These are phyloP conservation scores for Rhizopus stolonifer DNA, from an alignment of 371 early-diverging fungal species.

Conservation along the genomic window DNA sequence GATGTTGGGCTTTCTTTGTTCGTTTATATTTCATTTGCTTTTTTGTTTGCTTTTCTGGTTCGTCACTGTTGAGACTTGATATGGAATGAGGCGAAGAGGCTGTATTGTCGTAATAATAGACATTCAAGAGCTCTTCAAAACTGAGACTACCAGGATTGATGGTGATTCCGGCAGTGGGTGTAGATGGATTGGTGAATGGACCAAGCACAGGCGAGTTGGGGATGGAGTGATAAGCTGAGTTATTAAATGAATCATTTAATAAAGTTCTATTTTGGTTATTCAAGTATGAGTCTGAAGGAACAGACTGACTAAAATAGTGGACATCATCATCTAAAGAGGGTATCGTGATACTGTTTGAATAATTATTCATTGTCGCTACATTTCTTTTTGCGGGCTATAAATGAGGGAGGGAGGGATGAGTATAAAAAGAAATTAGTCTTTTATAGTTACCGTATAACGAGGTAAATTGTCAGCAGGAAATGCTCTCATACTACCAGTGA, in stretches of 20 bases:
- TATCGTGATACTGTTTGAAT: conserved; percentile 16
- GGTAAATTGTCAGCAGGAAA: not conserved
- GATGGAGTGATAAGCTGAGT: conserved; percentile 1
- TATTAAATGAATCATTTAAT: not conserved
- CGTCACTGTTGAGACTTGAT: conserved; percentile 22
- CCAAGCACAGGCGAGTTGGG: not conserved
- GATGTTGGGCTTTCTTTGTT: not conserved
- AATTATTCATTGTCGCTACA: not conserved
- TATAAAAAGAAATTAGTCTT: not conserved
- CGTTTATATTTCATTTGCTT: not conserved
- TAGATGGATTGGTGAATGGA: conserved; percentile 1
- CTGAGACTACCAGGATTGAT: conserved; percentile 28
- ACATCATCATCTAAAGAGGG: conserved; percentile 15
- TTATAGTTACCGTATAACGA: conserved; percentile 4
- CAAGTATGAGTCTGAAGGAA: conserved; percentile 17
- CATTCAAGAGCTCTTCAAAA: conserved; percentile 29
- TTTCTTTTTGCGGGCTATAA: conserved; percentile 20
- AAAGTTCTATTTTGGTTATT: conserved; percentile 1
- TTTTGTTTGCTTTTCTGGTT: conserved; percentile 1
- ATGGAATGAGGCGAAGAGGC: conserved; percentile 16
- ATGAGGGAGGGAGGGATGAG: too few species aligned
- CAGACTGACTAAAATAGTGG: conserved; percentile 16
- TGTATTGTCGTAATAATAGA: conserved; percentile 15
- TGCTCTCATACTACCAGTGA: conserved; percentile 7
- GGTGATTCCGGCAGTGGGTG: conserved; percentile 21